Percentiles rank a stretch among this genome's conserved stretches.
Evolutionary conservation across 2,329 filamentous ascomycete genomes (phyloP).

Genomic region (Neurospora sp.): DNA sequence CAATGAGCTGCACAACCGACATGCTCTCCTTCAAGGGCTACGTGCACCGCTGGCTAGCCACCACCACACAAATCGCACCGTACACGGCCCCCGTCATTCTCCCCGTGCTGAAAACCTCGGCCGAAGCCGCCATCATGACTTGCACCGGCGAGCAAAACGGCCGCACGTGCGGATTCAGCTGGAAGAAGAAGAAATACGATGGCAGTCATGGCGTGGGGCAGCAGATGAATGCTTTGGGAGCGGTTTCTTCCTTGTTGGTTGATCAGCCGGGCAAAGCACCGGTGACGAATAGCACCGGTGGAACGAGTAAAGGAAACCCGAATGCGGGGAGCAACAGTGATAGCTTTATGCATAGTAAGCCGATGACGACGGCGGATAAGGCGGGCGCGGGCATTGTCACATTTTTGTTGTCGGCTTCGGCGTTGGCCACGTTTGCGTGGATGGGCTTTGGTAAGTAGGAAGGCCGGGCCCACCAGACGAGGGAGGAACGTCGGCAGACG

Average conservation of each 20-base stretch:
- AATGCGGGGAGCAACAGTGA: constrained; percentile 27
- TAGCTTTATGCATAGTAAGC: constrained; percentile 18
- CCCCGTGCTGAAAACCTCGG: constrained; percentile 45
- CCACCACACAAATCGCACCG: constrained; percentile 50
- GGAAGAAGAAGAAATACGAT: constrained; percentile 43
- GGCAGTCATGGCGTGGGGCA: constrained; percentile 49
- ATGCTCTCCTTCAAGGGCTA: constrained; percentile 66
- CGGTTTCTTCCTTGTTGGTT: constrained; percentile 42
- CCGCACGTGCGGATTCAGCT: constrained; percentile 55
- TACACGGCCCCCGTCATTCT: constrained; percentile 43
- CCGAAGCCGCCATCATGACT: constrained; percentile 49
- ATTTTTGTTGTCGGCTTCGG: constrained; percentile 30
- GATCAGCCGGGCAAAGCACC: constrained; percentile 26
- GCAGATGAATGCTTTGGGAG: constrained; percentile 46
- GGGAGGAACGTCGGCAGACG: neutral
- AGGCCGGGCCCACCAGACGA: neutral
- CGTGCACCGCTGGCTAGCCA: constrained; percentile 53
- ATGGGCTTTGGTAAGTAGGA: constrained; percentile 28
- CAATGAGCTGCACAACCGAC: constrained; percentile 55
- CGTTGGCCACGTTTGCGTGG: constrained; percentile 38
- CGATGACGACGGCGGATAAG: constrained; percentile 34
- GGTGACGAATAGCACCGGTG: constrained; percentile 38
- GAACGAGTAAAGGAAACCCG: constrained; percentile 35
- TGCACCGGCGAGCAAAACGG: constrained; percentile 51
- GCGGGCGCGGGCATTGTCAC: constrained; percentile 42